Conservation (phyloP, 2,329 filamentous ascomycete species). For the Thielaviopsis punctulata region DNA sequence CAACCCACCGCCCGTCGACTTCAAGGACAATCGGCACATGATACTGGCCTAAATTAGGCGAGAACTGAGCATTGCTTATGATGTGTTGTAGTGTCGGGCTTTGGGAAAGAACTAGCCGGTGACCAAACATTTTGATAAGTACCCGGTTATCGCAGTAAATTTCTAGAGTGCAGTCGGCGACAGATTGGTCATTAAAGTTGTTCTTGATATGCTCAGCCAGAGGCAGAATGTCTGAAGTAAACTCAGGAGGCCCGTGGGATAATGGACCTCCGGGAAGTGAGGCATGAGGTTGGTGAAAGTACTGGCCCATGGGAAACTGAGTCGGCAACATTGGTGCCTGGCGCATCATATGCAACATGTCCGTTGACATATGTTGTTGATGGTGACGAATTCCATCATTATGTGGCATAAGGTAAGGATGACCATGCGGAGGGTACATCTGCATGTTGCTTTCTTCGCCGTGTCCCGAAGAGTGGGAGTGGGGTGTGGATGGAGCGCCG, state of each 20-base stretch:
- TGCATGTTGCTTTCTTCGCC: conserved; percentile 23
- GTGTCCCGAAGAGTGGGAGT: conserved; percentile 38
- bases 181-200: conserved; percentile 21
- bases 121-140: conserved; percentile 30
- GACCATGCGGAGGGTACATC: conserved; percentile 10
- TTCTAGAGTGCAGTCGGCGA: conserved; percentile 26
- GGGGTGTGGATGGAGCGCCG: conserved; percentile 36
- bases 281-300: conserved; percentile 13
- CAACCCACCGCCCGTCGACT: conserved; percentile 34
- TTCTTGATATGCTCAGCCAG: conserved; percentile 20
- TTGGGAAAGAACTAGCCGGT: conserved; percentile 37
- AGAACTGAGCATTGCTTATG: conserved; percentile 18
- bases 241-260: conserved; percentile 26
- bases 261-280: conserved; percentile 13
- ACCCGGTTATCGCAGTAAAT: conserved; percentile 22
- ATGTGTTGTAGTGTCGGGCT: conserved; percentile 23
- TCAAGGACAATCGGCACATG: conserved; percentile 27
- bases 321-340: conserved; percentile 17
- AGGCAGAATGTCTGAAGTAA: conserved; percentile 27
- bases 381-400: conserved; percentile 17
- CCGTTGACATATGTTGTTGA: conserved; percentile 14
- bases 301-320: conserved; percentile 17
- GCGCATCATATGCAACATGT: conserved; percentile 20
- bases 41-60: conserved; percentile 14
- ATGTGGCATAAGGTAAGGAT: conserved; percentile 15